phyloP scores from a whole-genome alignment of 2,329 filamentous ascomycete genomes.

The Arthroderma sp. region DNA sequence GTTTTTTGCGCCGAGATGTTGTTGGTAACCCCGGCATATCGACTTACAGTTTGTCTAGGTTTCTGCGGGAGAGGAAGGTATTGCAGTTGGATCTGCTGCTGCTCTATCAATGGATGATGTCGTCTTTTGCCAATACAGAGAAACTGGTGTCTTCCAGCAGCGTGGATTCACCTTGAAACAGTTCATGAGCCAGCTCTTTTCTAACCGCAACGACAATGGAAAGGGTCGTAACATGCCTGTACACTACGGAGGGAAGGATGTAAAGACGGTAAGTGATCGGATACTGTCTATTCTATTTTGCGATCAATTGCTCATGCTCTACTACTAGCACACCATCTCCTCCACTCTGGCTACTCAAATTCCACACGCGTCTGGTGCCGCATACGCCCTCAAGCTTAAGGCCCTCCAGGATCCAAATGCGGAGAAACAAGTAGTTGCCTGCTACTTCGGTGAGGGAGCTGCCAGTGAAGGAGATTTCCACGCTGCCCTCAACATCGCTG shows the following conservation, averaged over 20 bases:
- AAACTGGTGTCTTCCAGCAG: constrained; percentile 82
- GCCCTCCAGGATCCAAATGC: constrained; percentile 57
- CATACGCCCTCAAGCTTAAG: constrained; percentile 77
- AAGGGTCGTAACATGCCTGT: constrained; percentile 92
- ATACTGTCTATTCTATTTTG: not conserved
- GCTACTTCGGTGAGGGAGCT: constrained; percentile 84
- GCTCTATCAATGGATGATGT: constrained; percentile 76
- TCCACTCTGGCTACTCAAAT: constrained; percentile 81
- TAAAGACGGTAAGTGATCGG: constrained; percentile 58
- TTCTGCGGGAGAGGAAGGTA: constrained; percentile 85
- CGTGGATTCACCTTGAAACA: constrained; percentile 75
- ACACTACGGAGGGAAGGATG: constrained; percentile 74
- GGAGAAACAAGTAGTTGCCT: constrained; percentile 58
- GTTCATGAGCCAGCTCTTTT: constrained; percentile 93
- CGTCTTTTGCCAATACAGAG: constrained; percentile 87
- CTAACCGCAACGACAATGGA: constrained; percentile 69
- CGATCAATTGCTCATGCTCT: not conserved
- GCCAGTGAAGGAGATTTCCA: constrained; percentile 89
- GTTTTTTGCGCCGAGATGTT: not conserved
- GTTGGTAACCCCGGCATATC: not conserved
- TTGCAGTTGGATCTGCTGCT: constrained; percentile 77
- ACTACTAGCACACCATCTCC: constrained; percentile 61
- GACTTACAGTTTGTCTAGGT: constrained; percentile 32
- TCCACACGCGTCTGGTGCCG: constrained; percentile 75
- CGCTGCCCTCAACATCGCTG: constrained; percentile 79